phyloP scores from a whole-genome alignment of 2,329 filamentous ascomycete species.

The Didymella glomerata region DNA sequence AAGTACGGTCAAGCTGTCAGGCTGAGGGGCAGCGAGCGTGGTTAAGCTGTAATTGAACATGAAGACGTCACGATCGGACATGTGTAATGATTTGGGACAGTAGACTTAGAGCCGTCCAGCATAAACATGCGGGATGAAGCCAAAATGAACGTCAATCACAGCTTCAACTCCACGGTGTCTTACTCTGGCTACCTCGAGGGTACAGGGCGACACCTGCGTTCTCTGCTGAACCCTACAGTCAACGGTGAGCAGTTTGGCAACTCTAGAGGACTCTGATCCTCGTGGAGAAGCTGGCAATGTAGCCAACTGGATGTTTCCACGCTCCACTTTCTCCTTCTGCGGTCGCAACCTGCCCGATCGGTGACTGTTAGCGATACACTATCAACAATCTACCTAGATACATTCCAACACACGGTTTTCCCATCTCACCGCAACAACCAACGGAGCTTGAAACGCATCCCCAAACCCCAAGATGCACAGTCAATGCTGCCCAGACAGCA shows the following conservation, averaged over 20 bases:
- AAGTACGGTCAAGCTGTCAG: constrained; percentile 98
- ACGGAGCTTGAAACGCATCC: background rate
- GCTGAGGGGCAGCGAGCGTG: constrained; percentile 91
- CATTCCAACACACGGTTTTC: background rate
- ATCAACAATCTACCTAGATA: background rate
- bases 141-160: constrained; percentile 8
- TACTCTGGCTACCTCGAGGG: background rate
- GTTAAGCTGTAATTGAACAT: constrained; percentile 55
- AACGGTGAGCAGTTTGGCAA: too few species aligned
- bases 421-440: background rate
- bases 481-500: background rate
- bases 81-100: constrained; percentile 33
- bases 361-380: background rate
- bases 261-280: too few species aligned
- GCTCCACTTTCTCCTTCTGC: background rate
- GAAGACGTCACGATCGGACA: constrained; percentile 4
- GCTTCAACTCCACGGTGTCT: background rate
- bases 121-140: constrained; percentile 14
- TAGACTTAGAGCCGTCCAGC: constrained; percentile 37
- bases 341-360: background rate
- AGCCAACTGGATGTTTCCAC: too few species aligned
- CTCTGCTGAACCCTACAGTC: too few species aligned
- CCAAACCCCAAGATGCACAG: background rate
- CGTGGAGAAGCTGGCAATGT: too few species aligned
- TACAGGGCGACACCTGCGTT: background rate